These are phyloP conservation scores for Zygosaccharomyces gambellarensis DNA, from an alignment of 805 yeast species.

Conservation along the genomic window DNA sequence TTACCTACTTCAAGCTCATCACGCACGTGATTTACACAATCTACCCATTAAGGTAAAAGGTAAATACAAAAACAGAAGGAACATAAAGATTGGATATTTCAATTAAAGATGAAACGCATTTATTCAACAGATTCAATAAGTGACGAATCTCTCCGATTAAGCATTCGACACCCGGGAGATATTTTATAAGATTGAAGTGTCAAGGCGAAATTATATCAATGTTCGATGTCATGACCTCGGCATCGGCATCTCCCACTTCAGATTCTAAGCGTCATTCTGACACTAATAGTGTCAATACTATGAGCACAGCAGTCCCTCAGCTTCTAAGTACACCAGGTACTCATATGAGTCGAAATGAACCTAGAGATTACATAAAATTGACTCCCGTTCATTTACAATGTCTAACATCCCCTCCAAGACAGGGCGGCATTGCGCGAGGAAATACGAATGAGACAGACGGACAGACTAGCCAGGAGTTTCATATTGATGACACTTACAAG, in stretches of 20 bases:
- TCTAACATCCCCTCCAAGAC: conserved; percentile 16
- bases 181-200: background rate
- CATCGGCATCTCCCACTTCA: conserved; percentile 46
- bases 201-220: conserved; percentile 21
- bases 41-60: conserved; percentile 12
- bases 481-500: conserved; percentile 19
- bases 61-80: conserved; percentile 14
- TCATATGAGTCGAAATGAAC: conserved; percentile 3
- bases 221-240: conserved; percentile 63
- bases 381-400: conserved; percentile 26
- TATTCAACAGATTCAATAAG: background rate
- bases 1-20: background rate
- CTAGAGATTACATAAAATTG: conserved; percentile 26
- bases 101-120: background rate
- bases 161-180: background rate
- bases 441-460: background rate
- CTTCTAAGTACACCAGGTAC: conserved; percentile 3
- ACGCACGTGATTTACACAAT: conserved; percentile 8
- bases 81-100: conserved; percentile 7
- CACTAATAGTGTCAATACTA: conserved; percentile 5
- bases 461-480: conserved; percentile 1
- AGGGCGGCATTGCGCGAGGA: conserved; percentile 1
- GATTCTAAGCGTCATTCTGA: conserved; percentile 3
- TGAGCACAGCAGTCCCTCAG: background rate
- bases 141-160: background rate